Percentiles rank a stretch among this genome's conserved stretches.
Conservation (phyloP, 768 basidiomycete species). For the Dentipellis fragilis region DNA sequence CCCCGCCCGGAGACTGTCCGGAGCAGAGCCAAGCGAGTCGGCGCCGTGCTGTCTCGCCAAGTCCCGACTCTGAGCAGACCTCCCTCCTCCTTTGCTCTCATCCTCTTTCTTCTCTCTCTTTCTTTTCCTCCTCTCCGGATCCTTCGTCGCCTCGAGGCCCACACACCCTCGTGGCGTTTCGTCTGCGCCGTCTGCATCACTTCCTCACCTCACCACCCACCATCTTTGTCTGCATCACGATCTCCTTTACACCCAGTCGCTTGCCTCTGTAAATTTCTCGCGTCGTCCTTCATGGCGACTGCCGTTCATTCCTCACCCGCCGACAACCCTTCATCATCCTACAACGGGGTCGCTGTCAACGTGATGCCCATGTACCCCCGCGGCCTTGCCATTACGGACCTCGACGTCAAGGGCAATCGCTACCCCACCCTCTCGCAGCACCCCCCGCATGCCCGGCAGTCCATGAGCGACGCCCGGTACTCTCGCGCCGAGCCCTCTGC, state of each 20-base stretch:
- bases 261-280: background rate
- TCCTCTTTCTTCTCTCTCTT: background rate
- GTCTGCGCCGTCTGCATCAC: background rate
- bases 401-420: constrained; percentile 55
- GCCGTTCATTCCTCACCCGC: constrained; percentile 15
- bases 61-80: background rate
- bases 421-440: constrained; percentile 30
- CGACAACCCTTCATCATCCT: constrained; percentile 10
- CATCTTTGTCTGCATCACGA: background rate
- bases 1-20: no score
- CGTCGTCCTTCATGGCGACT: constrained; percentile 17
- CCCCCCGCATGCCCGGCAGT: constrained; percentile 1
- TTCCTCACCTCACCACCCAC: constrained; percentile 1
- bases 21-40: no score
- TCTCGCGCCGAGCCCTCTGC: no score
- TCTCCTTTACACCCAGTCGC: background rate
- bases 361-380: constrained; percentile 37
- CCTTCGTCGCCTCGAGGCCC: background rate
- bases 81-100: background rate
- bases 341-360: constrained; percentile 21
- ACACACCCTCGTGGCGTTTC: background rate
- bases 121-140: background rate
- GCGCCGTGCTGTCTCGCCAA: no score
- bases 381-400: constrained; percentile 43
- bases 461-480: no score